Conservation (phyloP, 2,329 filamentous ascomycete species). For the Fusarium chuoi region DNA sequence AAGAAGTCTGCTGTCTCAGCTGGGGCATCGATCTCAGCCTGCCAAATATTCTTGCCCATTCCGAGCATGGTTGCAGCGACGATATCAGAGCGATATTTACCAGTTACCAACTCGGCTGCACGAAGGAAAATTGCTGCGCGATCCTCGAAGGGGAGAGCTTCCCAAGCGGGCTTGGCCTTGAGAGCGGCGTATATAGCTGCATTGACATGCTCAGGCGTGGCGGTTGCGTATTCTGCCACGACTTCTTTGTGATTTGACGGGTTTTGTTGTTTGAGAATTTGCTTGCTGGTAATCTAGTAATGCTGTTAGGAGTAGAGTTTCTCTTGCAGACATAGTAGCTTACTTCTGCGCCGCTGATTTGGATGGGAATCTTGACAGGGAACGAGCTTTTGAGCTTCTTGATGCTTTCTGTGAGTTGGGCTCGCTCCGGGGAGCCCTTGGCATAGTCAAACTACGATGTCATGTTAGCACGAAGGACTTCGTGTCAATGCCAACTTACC, state of each 20-base stretch:
- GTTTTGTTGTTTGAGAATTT: constrained; percentile 29
- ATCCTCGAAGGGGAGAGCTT: constrained; percentile 29
- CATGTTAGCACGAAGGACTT: background rate
- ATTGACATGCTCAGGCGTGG: constrained; percentile 32
- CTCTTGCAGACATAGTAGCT: too few relatives aligned
- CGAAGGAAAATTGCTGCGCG: constrained; percentile 32
- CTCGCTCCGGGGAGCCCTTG: constrained; percentile 32
- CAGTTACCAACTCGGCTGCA: constrained; percentile 29
- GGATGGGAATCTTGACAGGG: constrained; percentile 27
- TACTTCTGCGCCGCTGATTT: constrained; percentile 15
- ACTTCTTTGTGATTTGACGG: constrained; percentile 28
- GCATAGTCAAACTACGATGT: constrained; percentile 28
- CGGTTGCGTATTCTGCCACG: constrained; percentile 30
- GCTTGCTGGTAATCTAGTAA: constrained; percentile 1
- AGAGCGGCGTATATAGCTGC: constrained; percentile 33
- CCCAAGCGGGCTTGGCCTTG: constrained; percentile 29
- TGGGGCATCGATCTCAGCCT: constrained; percentile 33
- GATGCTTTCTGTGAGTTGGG: constrained; percentile 25
- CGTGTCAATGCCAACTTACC: background rate
- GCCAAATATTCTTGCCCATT: constrained; percentile 38
- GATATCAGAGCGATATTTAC: constrained; percentile 35
- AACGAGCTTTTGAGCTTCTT: constrained; percentile 29
- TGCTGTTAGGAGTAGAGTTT: background rate
- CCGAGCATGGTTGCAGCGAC: constrained; percentile 35
- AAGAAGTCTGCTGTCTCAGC: constrained; percentile 50